Percentiles rank a stretch among this genome's conserved stretches.
Conservation (phyloP, 768 basidiomycete genomes). For the Pleurotus sapidus region DNA sequence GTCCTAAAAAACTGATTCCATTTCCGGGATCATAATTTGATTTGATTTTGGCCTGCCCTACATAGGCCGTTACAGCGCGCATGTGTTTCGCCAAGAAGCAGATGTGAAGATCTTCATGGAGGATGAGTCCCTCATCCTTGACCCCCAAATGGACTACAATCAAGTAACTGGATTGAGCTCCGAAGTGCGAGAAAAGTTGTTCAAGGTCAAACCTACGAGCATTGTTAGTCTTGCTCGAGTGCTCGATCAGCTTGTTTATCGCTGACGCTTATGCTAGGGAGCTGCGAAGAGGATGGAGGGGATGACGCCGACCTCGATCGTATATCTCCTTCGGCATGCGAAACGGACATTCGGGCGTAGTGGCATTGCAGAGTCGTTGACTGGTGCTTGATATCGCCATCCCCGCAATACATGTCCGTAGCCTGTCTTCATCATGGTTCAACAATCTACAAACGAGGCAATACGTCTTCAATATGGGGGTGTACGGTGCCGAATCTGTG, state of each 20-base stretch:
- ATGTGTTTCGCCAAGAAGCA: constrained; percentile 69
- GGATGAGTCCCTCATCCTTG: constrained; percentile 71
- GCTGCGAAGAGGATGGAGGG: constrained; percentile 92
- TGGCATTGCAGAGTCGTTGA: not conserved
- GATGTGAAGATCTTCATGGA: constrained; percentile 72
- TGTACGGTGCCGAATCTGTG: too few relatives aligned
- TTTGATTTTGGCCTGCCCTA: not conserved
- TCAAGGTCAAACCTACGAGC: constrained; percentile 58
- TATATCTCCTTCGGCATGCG: constrained; percentile 66
- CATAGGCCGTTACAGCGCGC: constrained; percentile 60
- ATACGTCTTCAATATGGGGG: too few relatives aligned
- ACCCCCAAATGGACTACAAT: constrained; percentile 69
- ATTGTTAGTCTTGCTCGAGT: constrained; percentile 57
- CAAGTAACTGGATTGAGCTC: constrained; percentile 65
- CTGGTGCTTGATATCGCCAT: too few relatives aligned
- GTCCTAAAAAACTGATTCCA: too few relatives aligned
- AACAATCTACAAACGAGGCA: too few relatives aligned
- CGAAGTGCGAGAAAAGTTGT: constrained; percentile 70
- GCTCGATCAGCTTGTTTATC: too few relatives aligned
- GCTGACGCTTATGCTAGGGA: too few relatives aligned
- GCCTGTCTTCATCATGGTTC: too few relatives aligned
- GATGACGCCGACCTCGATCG: constrained; percentile 80
- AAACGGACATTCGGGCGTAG: constrained; percentile 27
- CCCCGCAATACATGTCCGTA: too few relatives aligned
- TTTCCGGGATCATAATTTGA: not conserved